Evolutionary conservation across 83 land plant genomes (phyloP).

Genomic region (Picea abies): DNA sequence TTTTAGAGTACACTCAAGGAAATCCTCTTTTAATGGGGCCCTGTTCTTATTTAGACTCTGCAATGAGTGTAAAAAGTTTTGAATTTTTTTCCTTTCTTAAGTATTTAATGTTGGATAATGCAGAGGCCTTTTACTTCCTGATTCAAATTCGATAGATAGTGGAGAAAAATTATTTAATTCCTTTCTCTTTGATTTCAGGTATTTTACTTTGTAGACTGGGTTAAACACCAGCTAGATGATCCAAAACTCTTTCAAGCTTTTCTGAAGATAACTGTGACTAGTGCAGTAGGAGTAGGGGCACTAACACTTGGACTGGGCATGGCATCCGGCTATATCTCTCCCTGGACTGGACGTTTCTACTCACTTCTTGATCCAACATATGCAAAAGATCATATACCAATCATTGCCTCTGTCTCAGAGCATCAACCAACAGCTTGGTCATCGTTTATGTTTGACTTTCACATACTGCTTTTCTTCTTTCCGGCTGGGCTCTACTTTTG

Average conservation of each 20-base stretch:
- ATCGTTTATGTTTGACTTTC: conserved; percentile 99
- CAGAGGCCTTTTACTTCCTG: background rate
- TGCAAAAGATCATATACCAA: conserved; percentile 99
- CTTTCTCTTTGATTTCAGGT: conserved; percentile 60
- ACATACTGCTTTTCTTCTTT: conserved; percentile 89
- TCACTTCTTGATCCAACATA: conserved; percentile 98
- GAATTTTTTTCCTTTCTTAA: background rate
- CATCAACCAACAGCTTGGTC: conserved; percentile 99
- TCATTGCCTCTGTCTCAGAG: conserved; percentile 99
- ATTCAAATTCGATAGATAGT: background rate
- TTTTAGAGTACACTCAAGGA: conserved; percentile 1
- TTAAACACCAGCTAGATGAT: conserved; percentile 77
- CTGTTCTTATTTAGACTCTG: background rate
- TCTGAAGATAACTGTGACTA: conserved; percentile 74
- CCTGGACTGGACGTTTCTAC: conserved; percentile 99
- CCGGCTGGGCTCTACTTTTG: conserved; percentile 99
- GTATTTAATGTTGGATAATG: background rate
- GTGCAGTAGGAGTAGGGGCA: conserved; percentile 69
- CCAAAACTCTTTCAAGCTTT: conserved; percentile 84
- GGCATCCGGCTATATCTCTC: conserved; percentile 98
- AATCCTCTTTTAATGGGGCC: background rate
- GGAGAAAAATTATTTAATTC: background rate
- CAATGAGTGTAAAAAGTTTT: background rate
- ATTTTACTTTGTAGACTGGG: conserved; percentile 91
- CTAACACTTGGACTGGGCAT: conserved; percentile 88